These are phyloP conservation scores for Aethionema arabicum DNA, from an alignment of 345 rosid species.

Conservation along the genomic window DNA sequence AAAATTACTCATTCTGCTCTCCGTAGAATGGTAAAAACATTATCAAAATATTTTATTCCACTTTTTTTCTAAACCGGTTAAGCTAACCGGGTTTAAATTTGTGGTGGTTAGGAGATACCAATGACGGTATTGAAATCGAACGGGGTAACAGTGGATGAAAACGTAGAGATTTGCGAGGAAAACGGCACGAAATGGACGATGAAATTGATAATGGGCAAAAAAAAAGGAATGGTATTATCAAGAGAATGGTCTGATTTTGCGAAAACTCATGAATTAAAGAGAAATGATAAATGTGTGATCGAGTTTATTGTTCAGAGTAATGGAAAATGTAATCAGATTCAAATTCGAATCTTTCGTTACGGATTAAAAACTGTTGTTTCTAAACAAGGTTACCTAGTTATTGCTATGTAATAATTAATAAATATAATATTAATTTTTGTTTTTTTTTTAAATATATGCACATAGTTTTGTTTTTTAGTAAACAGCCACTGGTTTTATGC, in stretches of 20 bases:
- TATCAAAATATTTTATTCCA: background rate
- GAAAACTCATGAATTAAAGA: constrained; percentile 5
- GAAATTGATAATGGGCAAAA: background rate
- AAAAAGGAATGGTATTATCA: constrained; percentile 6
- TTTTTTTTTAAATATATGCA: no score
- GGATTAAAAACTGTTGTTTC: constrained; percentile 16
- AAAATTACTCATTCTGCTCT: background rate
- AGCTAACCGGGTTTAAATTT: background rate
- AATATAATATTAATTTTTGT: background rate
- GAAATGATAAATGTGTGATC: constrained; percentile 13
- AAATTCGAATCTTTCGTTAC: constrained; percentile 21
- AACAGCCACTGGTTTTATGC: no score
- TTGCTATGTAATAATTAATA: constrained; percentile 13
- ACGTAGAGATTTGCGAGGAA: constrained; percentile 31
- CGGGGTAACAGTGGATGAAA: constrained; percentile 26
- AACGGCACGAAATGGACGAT: constrained; percentile 33
- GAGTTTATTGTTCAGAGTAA: constrained; percentile 30
- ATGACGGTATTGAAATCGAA: constrained; percentile 23
- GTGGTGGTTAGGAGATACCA: constrained; percentile 33
- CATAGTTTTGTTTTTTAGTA: no score
- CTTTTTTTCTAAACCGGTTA: background rate
- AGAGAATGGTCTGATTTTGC: constrained; percentile 8
- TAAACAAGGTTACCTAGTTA: constrained; percentile 15
- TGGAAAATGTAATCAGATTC: constrained; percentile 31
- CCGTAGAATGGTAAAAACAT: constrained; percentile 24